Conservation (phyloP, 352 stramenopile species). For the Bremia lactucae region DNA sequence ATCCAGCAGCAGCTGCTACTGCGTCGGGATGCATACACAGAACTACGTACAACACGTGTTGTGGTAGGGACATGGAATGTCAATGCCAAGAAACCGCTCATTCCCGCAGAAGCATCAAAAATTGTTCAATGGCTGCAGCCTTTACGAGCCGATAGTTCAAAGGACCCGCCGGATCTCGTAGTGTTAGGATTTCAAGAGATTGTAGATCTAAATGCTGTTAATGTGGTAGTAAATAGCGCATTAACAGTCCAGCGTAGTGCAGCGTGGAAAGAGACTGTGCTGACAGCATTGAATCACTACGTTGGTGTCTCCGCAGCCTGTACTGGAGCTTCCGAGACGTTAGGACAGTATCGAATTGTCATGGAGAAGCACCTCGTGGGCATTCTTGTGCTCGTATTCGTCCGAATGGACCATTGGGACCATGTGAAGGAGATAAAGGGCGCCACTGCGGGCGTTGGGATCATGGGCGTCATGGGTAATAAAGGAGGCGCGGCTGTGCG, state of each 20-base stretch:
- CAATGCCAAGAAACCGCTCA: conserved; percentile 97
- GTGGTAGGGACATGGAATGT: conserved; percentile 97
- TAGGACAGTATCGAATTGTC: conserved; percentile 58
- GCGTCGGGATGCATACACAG: conserved; percentile 55
- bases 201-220: conserved; percentile 98
- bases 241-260: conserved; percentile 86
- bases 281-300: conserved; percentile 83
- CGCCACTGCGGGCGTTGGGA: conserved; percentile 90
- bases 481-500: conserved; percentile 96
- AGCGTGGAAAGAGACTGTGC: conserved; percentile 87
- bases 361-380: conserved; percentile 93
- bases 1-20: conserved; percentile 67
- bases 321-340: conserved; percentile 1
- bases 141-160: conserved; percentile 1
- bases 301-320: conserved; percentile 12
- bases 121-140: conserved; percentile 62
- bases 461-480: conserved; percentile 99
- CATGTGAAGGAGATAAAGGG: conserved; percentile 84
- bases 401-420: conserved; percentile 61
- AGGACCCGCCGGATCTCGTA: conserved; percentile 43
- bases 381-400: conserved; percentile 94
- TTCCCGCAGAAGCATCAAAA: conserved; percentile 33
- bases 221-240: conserved; percentile 94
- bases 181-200: conserved; percentile 96
- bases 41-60: conserved; percentile 43